Evolutionary conservation across 345 rosid species (phyloP), one percentile per base, ranked within the genome.

Genomic region (Citrus trifoliata): DNA sequence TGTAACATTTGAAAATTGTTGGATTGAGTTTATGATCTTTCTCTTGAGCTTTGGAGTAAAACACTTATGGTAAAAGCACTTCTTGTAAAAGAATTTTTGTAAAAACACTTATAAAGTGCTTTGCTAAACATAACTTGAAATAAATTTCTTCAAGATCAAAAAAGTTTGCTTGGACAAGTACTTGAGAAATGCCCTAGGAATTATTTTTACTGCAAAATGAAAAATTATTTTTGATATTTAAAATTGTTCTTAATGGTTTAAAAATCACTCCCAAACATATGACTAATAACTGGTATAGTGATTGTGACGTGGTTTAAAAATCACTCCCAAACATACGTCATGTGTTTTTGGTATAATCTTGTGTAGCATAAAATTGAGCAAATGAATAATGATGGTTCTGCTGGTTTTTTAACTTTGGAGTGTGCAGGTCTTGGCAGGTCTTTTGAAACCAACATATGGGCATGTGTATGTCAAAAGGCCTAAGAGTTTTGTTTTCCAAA

Each of bases 351-450:
- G 30, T 37, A 24, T 27, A 74, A 59, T 48, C 10, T 56, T 19
- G 78, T 58, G 22, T 22, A 24, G 30, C 48, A 55, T 25, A 28
- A 66, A 59, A 48, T 32, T 2, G 35, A 58, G 13, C 53, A 51
- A 21, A 38, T 63, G 67, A 68, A 27, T 74, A 56, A 42, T 78
- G 24, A 30, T n/a, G 73, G 32, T 2, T 40, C 19, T 67, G 5
- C 24, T 56, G 46, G 51, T 46, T 0, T 46, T 42, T 46, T 76
- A 14, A 37, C 73, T 80, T 78, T 64, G 21, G 68, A 37, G 58
- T 73, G 21, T 88, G 74, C 89, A 95, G 98, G 88, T 95, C 64
- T 86, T 95, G 81, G 99, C 98, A 9, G 99, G 97, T 88, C 89
- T 93, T 67, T 73, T 89, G 83, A 87, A 85, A 67, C 99, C 99